phyloP scores from a whole-genome alignment of 1,284 basidiomycete species.

The Tilletia walkeri region DNA sequence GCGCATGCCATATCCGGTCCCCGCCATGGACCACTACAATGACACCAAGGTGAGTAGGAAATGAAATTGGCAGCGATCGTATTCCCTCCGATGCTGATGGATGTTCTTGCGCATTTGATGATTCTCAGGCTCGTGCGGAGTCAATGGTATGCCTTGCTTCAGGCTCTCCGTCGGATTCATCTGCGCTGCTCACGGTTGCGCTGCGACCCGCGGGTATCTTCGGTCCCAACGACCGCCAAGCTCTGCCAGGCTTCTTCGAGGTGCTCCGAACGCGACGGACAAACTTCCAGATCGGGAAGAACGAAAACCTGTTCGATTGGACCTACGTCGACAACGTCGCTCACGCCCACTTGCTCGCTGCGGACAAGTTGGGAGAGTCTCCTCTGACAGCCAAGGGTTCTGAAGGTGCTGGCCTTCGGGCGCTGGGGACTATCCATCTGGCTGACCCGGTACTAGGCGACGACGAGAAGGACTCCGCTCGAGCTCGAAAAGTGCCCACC shows the following conservation, averaged over 20 bases:
- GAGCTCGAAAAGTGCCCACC: slow-evolving; percentile 42
- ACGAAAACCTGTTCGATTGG: slow-evolving; percentile 93
- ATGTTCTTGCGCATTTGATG: not conserved
- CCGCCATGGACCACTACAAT: slow-evolving; percentile 86
- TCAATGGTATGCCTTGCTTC: slow-evolving; percentile 62
- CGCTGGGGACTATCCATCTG: slow-evolving; percentile 54
- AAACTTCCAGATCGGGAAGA: slow-evolving; percentile 89
- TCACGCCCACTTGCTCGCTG: slow-evolving; percentile 88
- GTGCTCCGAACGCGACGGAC: slow-evolving; percentile 78
- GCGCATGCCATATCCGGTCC: slow-evolving; percentile 72
- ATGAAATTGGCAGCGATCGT: no score
- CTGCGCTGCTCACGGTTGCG: slow-evolving; percentile 81
- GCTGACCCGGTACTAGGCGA: slow-evolving; percentile 28
- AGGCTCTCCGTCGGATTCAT: slow-evolving; percentile 64
- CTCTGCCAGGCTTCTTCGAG: slow-evolving; percentile 74
- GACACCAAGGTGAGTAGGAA: slow-evolving; percentile 70
- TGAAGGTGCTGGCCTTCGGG: slow-evolving; percentile 28
- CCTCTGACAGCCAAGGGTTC: slow-evolving; percentile 21
- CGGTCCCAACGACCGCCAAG: slow-evolving; percentile 89
- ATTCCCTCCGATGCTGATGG: not conserved
- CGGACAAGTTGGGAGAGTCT: slow-evolving; percentile 70
- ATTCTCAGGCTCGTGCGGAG: slow-evolving; percentile 72
- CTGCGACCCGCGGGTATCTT: slow-evolving; percentile 95
- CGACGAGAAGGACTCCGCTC: slow-evolving; percentile 26
- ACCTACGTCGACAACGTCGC: slow-evolving; percentile 97